These are phyloP conservation scores for Anthracocystis panici-leucophaei DNA, from an alignment of 1,284 basidiomycete species.

Conservation along the genomic window DNA sequence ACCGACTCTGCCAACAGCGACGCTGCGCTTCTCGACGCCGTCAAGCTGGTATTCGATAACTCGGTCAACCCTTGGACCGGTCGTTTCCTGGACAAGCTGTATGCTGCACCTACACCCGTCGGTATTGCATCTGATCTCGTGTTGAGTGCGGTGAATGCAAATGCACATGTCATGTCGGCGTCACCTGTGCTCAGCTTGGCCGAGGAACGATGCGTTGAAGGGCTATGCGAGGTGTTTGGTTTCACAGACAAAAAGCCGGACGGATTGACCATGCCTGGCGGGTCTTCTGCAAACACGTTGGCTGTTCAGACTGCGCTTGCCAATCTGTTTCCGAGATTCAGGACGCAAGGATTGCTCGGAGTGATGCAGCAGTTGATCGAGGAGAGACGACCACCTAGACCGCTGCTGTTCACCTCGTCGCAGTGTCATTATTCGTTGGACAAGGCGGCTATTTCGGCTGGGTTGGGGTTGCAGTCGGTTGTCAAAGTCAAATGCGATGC, in stretches of 20 bases:
- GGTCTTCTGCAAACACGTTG: constrained; percentile 70
- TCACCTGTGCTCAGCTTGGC: constrained; percentile 70
- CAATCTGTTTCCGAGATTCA: constrained; percentile 67
- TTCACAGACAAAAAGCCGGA: constrained; percentile 63
- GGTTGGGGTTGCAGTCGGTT: constrained; percentile 69
- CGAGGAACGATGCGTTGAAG: constrained; percentile 61
- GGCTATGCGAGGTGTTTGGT: constrained; percentile 56
- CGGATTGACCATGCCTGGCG: constrained; percentile 69
- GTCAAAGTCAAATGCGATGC: constrained; percentile 66
- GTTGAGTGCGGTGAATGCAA: constrained; percentile 70
- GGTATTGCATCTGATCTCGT: constrained; percentile 70
- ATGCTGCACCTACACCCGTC: constrained; percentile 69
- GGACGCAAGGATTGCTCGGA: constrained; percentile 64
- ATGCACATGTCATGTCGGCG: constrained; percentile 71
- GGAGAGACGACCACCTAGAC: constrained; percentile 42
- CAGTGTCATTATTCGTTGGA: constrained; percentile 70
- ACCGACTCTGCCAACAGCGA: constrained; percentile 28
- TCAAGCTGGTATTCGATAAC: constrained; percentile 55
- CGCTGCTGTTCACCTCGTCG: constrained; percentile 69
- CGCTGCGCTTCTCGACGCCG: constrained; percentile 38
- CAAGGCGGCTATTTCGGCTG: constrained; percentile 71
- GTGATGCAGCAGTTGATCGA: constrained; percentile 41
- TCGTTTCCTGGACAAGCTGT: constrained; percentile 69
- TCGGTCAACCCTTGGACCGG: constrained; percentile 66
- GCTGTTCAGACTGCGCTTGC: constrained; percentile 70